Conservation (phyloP, 345 rosid genomes). For the Hibiscus syriacus region DNA sequence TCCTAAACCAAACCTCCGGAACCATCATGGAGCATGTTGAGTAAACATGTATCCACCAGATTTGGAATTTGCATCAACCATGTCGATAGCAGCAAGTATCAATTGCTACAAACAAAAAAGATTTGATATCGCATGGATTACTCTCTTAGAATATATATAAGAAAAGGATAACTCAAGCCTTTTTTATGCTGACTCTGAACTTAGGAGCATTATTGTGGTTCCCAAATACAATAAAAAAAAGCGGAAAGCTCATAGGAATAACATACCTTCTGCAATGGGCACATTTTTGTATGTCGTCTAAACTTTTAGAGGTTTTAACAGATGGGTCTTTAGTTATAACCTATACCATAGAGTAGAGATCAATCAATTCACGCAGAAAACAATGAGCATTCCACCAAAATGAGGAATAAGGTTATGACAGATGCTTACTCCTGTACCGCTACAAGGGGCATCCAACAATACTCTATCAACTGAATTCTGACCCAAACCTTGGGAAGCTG, state of each 20-base stretch:
- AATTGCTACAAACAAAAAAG: conserved; percentile 48
- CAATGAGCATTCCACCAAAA: not conserved
- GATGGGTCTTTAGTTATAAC: conserved; percentile 85
- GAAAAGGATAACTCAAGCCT: not conserved
- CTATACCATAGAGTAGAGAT: conserved; percentile 17
- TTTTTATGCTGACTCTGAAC: not conserved
- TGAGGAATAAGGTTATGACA: not conserved
- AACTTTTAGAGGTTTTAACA: conserved; percentile 77
- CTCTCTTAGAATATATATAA: not conserved
- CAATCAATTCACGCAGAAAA: conserved; percentile 12
- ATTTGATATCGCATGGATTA: not conserved
- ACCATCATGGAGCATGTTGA: conserved; percentile 92
- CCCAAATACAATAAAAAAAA: not conserved
- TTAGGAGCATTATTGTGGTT: not conserved
- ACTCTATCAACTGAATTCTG: conserved; percentile 73
- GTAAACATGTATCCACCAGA: conserved; percentile 85
- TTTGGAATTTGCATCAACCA: conserved; percentile 84
- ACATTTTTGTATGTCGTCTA: conserved; percentile 68
- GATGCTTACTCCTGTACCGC: conserved; percentile 90
- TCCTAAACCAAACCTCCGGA: conserved; percentile 59
- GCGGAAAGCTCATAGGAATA: not conserved
- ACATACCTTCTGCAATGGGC: conserved; percentile 84
- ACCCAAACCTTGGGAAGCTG: conserved; percentile 83
- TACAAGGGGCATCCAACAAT: conserved; percentile 92
- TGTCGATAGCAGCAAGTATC: conserved; percentile 84